Evolutionary conservation across 768 basidiomycete genomes (phyloP).

Genomic region (Tricholoma saponaceum): DNA sequence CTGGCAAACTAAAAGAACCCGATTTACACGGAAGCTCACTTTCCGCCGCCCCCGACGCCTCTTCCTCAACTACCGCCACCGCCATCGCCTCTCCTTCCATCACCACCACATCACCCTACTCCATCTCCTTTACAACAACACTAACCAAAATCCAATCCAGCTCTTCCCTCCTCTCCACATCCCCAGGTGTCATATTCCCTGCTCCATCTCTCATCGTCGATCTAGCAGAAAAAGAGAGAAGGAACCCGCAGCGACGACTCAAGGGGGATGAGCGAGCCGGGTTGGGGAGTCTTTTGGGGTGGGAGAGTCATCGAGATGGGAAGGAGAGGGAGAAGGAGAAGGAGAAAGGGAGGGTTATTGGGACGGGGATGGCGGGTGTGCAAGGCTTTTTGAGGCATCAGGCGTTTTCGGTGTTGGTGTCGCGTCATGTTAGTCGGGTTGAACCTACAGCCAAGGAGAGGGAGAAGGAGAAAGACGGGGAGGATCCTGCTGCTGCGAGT

Average conservation of each 20-base stretch:
- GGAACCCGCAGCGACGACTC: conserved; percentile 33
- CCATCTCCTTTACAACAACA: conserved; percentile 31
- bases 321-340: conserved; percentile 32
- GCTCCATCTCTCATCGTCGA: conserved; percentile 45
- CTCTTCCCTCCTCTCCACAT: conserved; percentile 45
- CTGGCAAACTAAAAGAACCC: not conserved
- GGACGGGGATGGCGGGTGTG: conserved; percentile 42
- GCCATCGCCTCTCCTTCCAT: not conserved
- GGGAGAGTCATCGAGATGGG: conserved; percentile 34
- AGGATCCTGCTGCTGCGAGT: not conserved
- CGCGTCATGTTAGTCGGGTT: conserved; percentile 31
- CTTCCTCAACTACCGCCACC: not conserved
- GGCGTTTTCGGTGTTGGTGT: conserved; percentile 46
- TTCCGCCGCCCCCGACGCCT: too few species aligned
- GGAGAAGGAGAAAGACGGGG: not conserved
- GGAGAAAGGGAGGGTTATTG: conserved; percentile 47
- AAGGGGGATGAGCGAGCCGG: conserved; percentile 56
- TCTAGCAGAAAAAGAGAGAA: conserved; percentile 48
- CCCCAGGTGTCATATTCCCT: conserved; percentile 42
- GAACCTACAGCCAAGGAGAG: not conserved
- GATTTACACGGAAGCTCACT: not conserved
- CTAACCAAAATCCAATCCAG: conserved; percentile 38
- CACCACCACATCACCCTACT: not conserved
- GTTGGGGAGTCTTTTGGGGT: conserved; percentile 53
- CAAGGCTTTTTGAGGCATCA: conserved; percentile 58